These are phyloP conservation scores for Erodium trifolium DNA, from an alignment of 441 rosid genomes.

Conservation along the genomic window DNA sequence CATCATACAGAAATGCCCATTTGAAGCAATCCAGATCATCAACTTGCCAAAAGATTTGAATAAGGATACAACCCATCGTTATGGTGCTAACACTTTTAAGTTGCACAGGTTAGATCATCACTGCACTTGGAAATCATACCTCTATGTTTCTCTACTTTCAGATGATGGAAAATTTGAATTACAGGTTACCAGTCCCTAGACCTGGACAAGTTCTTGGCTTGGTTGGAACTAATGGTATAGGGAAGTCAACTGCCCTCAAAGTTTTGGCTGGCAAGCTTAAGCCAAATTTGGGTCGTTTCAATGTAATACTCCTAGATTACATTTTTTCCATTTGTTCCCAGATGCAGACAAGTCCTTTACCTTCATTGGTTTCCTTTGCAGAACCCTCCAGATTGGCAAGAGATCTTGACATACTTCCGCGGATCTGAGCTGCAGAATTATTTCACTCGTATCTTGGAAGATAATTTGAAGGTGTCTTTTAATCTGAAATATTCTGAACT, in stretches of 20 bases:
- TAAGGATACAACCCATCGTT: slow-evolving; percentile 94
- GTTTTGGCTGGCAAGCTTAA: slow-evolving; percentile 88
- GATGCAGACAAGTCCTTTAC: slow-evolving; percentile 1
- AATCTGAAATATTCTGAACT: neutral
- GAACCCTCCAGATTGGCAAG: slow-evolving; percentile 99
- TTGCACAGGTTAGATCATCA: slow-evolving; percentile 59
- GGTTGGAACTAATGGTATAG: slow-evolving; percentile 98
- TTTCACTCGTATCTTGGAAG: slow-evolving; percentile 89
- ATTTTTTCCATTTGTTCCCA: slow-evolving; percentile 12
- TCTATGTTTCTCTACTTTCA: slow-evolving; percentile 17
- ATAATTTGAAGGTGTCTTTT: slow-evolving; percentile 68
- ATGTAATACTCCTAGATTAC: slow-evolving; percentile 31
- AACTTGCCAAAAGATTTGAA: slow-evolving; percentile 88
- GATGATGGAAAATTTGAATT: slow-evolving; percentile 10
- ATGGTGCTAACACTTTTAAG: slow-evolving; percentile 89
- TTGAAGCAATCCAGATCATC: slow-evolving; percentile 95
- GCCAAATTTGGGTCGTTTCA: slow-evolving; percentile 95
- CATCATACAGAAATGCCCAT: slow-evolving; percentile 79
- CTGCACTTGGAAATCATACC: neutral
- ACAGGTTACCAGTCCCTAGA: slow-evolving; percentile 91
- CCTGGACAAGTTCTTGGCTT: slow-evolving; percentile 98
- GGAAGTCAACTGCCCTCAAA: slow-evolving; percentile 94
- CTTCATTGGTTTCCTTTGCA: slow-evolving; percentile 27
- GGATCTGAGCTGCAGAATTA: slow-evolving; percentile 96
- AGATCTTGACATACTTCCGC: slow-evolving; percentile 85